Evolutionary conservation across 768 basidiomycete species (phyloP).

Genomic region (Dacryopinax primogenitus): DNA sequence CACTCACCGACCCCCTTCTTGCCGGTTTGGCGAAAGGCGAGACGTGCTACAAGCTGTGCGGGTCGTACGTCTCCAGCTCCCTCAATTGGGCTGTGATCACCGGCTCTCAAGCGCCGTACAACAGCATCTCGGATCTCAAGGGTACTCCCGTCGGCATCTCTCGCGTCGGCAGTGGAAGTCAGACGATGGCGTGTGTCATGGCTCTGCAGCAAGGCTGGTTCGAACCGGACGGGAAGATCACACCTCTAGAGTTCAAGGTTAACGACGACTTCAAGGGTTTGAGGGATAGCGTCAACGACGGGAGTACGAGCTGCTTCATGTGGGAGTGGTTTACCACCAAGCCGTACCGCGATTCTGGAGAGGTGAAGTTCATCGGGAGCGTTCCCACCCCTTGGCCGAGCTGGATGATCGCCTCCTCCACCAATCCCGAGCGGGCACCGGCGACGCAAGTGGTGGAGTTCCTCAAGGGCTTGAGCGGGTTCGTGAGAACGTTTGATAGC

Average conservation of each 20-base stretch:
- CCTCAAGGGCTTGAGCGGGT: slow-evolving; percentile 46
- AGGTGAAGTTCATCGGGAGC: slow-evolving; percentile 72
- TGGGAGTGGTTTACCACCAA: slow-evolving; percentile 91
- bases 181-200: slow-evolving; percentile 95
- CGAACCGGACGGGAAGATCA: slow-evolving; percentile 32
- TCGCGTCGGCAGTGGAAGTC: slow-evolving; percentile 74
- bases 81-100: slow-evolving; percentile 94
- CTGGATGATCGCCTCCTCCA: slow-evolving; percentile 86
- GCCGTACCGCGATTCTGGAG: slow-evolving; percentile 64
- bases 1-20: slow-evolving; percentile 80
- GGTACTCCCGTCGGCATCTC: slow-evolving; percentile 83
- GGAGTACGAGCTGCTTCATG: slow-evolving; percentile 80
- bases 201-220: slow-evolving; percentile 77
- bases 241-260: slow-evolving; percentile 45
- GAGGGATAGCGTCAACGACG: slow-evolving; percentile 76
- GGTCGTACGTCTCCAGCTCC: slow-evolving; percentile 80
- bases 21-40: slow-evolving; percentile 88
- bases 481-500: slow-evolving; percentile 56
- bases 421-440: slow-evolving; percentile 43
- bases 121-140: slow-evolving; percentile 58
- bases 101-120: slow-evolving; percentile 57
- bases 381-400: slow-evolving; percentile 94
- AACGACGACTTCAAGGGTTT: slow-evolving; percentile 72
- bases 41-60: slow-evolving; percentile 76
- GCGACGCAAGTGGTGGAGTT: slow-evolving; percentile 42